A percentile compares a stretch with the other conserved stretches of the same genome.
These are phyloP conservation scores for Camellia lanceoleosa DNA, from an alignment of 148 eudicot species.

Conservation along the genomic window DNA sequence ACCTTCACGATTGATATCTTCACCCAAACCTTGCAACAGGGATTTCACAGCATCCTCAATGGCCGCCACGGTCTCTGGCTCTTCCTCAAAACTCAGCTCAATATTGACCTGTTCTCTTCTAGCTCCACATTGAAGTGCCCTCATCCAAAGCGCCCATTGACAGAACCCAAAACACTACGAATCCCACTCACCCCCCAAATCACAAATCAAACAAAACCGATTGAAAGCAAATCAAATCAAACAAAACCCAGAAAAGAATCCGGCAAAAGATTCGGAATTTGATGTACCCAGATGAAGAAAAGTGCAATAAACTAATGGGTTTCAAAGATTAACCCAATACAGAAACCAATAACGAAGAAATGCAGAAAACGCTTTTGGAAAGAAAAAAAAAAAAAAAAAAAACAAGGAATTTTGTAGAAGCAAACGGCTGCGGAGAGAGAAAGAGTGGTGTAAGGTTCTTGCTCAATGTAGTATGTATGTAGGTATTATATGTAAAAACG, in stretches of 20 bases:
- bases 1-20: constrained; percentile 88
- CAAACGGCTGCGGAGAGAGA: background rate
- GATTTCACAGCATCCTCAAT: constrained; percentile 83
- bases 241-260: background rate
- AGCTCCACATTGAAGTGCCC: constrained; percentile 48
- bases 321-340: constrained; percentile 1
- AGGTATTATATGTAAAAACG: background rate
- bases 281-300: constrained; percentile 8
- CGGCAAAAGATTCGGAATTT: background rate
- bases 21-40: constrained; percentile 79
- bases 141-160: constrained; percentile 92
- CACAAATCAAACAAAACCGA: background rate
- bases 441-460: background rate
- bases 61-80: constrained; percentile 40
- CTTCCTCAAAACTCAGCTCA: constrained; percentile 38
- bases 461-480: no score
- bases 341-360: background rate
- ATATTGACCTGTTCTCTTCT: constrained; percentile 46
- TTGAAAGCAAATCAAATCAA: background rate
- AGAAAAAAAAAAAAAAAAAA: background rate
- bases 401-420: no score
- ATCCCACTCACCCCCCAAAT: constrained; percentile 6
- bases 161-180: background rate
- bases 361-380: background rate
- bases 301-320: background rate